Evolutionary conservation across 495 filamentous ascomycete genomes (phyloP).

Genomic region (Haplographium delicatum): DNA sequence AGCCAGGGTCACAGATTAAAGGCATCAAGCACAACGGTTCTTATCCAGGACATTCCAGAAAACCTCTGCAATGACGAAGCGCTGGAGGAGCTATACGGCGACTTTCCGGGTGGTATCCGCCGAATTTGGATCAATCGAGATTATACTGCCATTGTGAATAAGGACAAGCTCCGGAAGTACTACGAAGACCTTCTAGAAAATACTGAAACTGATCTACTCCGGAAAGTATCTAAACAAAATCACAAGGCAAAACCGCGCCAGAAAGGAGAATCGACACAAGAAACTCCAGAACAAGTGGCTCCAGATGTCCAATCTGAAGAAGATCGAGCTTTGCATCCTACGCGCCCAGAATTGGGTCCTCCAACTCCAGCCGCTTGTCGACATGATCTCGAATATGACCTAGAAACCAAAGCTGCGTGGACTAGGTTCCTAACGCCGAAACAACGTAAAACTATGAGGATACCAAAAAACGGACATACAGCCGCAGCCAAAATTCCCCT

Average conservation of each 20-base stretch:
- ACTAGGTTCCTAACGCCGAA: slow-evolving; percentile 61
- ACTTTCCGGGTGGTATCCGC: slow-evolving; percentile 13
- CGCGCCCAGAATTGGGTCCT: slow-evolving; percentile 6
- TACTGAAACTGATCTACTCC: slow-evolving; percentile 14
- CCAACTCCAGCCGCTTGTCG: slow-evolving; percentile 10
- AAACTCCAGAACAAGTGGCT: slow-evolving; percentile 7
- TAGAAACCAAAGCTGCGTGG: slow-evolving; percentile 59
- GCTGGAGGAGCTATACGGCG: slow-evolving; percentile 11
- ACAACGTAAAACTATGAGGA: slow-evolving; percentile 63
- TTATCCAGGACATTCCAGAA: slow-evolving; percentile 14
- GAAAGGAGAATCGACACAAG: slow-evolving; percentile 7
- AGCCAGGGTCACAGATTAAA: slow-evolving; percentile 9
- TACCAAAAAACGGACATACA: slow-evolving; percentile 11
- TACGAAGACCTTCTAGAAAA: slow-evolving; percentile 15
- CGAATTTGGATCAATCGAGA: slow-evolving; percentile 17
- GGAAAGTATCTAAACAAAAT: slow-evolving; percentile 12
- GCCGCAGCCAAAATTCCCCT: slow-evolving; percentile 44
- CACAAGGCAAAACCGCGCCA: slow-evolving; percentile 3
- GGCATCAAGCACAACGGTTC: slow-evolving; percentile 14
- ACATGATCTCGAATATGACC: slow-evolving; percentile 36
- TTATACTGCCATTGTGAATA: slow-evolving; percentile 5
- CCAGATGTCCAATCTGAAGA: slow-evolving; percentile 47
- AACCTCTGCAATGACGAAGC: slow-evolving; percentile 12
- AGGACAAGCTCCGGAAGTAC: slow-evolving; percentile 15
- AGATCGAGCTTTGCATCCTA: slow-evolving; percentile 26